These are phyloP conservation scores for Phytopythium helicoides DNA, from an alignment of 352 stramenopile genomes.

Conservation along the genomic window DNA sequence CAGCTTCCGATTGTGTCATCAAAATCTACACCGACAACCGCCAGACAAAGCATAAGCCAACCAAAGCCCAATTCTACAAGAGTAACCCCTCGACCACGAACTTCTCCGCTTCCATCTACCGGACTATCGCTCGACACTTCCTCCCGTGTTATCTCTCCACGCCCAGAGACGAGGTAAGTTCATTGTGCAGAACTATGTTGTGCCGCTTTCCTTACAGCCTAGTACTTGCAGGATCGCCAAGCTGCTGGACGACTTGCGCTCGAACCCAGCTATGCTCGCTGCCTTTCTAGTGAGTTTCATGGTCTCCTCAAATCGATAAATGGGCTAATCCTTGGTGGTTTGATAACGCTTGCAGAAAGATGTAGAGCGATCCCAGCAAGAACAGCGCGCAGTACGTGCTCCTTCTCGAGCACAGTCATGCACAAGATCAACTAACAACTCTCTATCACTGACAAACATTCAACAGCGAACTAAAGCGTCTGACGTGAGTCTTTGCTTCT, in stretches of 20 bases:
- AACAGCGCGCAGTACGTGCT: conserved; percentile 38
- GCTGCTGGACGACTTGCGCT: conserved; percentile 53
- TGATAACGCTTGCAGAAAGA: conserved; percentile 22
- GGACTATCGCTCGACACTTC: background rate
- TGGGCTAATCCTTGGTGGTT: background rate
- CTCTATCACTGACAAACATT: background rate
- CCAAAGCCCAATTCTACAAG: background rate
- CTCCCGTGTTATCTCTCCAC: conserved; percentile 1
- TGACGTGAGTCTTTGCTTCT: background rate
- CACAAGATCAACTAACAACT: background rate
- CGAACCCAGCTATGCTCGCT: conserved; percentile 51
- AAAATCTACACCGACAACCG: background rate
- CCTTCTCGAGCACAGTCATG: background rate
- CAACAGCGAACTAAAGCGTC: background rate
- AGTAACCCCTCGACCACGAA: background rate
- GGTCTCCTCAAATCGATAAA: no score
- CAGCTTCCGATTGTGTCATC: conserved; percentile 1
- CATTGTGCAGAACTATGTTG: background rate
- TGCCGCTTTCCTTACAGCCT: background rate
- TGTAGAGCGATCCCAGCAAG: conserved; percentile 33
- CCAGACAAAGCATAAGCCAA: background rate
- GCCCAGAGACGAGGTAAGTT: conserved; percentile 11
- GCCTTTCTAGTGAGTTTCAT: conserved; percentile 39
- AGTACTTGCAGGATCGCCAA: conserved; percentile 30
- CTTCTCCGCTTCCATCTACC: background rate